These are phyloP conservation scores for Lobosporangium transversale DNA, from an alignment of 192 early-diverging fungal genomes.

Conservation along the genomic window DNA sequence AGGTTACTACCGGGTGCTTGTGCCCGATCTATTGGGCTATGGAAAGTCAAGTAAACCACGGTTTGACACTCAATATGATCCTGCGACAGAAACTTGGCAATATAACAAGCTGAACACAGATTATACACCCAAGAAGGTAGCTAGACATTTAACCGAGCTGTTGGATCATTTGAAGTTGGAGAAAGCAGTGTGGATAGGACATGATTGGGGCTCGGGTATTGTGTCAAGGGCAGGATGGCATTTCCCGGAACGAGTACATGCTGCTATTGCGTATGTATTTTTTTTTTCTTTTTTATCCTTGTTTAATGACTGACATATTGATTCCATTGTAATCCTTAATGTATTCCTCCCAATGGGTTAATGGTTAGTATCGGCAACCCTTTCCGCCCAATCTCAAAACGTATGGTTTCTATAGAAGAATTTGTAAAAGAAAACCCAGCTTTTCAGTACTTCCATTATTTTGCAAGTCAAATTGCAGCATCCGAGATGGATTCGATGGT, in stretches of 20 bases:
- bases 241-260: slow-evolving; percentile 8
- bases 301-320: too few species aligned
- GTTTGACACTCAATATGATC: background rate
- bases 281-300: slow-evolving; percentile 4
- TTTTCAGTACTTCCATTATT: slow-evolving; percentile 15
- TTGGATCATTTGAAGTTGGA: slow-evolving; percentile 63
- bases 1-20: slow-evolving; percentile 63
- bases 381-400: slow-evolving; percentile 4
- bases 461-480: background rate
- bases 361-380: slow-evolving; percentile 15
- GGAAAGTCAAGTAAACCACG: slow-evolving; percentile 49
- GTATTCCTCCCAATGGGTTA: too few species aligned
- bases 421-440: slow-evolving; percentile 8
- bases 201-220: slow-evolving; percentile 65
- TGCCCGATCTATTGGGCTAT: slow-evolving; percentile 58
- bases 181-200: slow-evolving; percentile 66
- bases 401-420: background rate
- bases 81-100: background rate
- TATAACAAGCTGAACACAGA: background rate
- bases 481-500: too few species aligned
- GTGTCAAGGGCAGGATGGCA: slow-evolving; percentile 7
- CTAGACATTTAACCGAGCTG: slow-evolving; percentile 58
- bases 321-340: too few species aligned
- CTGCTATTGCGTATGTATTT: slow-evolving; percentile 8
- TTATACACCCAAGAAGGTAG: slow-evolving; percentile 5